Percentiles rank a stretch among this genome's conserved stretches.
phyloP scores from a whole-genome alignment of 2,329 filamentous ascomycete species.

The Penicillium sp. region DNA sequence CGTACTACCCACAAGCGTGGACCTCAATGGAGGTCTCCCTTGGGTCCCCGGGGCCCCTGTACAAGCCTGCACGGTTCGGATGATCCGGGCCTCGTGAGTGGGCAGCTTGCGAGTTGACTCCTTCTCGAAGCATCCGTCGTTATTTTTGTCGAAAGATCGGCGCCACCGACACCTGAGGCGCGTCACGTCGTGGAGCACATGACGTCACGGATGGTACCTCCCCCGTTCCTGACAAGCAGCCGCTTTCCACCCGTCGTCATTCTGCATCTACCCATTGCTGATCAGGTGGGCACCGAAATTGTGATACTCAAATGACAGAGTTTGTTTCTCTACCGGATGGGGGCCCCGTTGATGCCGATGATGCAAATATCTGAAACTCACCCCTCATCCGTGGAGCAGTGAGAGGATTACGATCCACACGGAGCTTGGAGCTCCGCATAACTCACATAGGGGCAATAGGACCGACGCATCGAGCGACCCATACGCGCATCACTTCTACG shows the following conservation, averaged over 20 bases:
- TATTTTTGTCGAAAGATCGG: neutral
- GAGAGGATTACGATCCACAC: neutral
- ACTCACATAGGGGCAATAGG: neutral
- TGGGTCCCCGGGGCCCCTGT: neutral
- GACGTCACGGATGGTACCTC: constrained; percentile 11
- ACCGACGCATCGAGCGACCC: neutral
- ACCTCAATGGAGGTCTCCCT: neutral
- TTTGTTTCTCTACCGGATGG: neutral
- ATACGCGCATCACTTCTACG: neutral
- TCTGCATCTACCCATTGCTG: constrained; percentile 1
- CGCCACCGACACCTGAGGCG: constrained; percentile 8
- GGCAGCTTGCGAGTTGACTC: neutral
- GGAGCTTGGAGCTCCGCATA: neutral
- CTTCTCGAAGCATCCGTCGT: neutral
- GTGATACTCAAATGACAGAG: neutral
- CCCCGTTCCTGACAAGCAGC: constrained; percentile 6
- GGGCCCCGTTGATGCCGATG: neutral
- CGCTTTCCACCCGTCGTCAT: constrained; percentile 3
- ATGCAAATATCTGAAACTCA: neutral
- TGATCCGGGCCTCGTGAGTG: neutral
- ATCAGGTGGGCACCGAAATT: neutral
- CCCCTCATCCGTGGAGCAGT: neutral
- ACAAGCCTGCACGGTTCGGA: neutral
- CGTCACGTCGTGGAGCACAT: constrained; percentile 1
- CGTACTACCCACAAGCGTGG: neutral